Conservation (phyloP, 2,329 filamentous ascomycete species). For the Sporothrix luriei region DNA sequence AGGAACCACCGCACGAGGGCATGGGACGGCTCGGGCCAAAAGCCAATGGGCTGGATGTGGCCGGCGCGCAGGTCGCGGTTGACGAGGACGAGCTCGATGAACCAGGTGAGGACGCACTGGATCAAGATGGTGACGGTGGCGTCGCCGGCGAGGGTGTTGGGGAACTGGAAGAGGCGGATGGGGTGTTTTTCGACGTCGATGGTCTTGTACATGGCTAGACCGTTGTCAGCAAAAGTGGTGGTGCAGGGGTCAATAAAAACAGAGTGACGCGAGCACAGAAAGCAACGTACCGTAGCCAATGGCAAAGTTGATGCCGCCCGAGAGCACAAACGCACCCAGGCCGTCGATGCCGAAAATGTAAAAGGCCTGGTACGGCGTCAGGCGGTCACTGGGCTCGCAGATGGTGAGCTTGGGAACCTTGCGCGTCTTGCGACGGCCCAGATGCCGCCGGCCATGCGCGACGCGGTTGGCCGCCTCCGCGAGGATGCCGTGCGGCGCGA, state of each 20-base stretch:
- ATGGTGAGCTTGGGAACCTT: conserved; percentile 35
- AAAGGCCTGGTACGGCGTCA: conserved; percentile 51
- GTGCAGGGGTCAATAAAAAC: background rate
- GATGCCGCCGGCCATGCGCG: conserved; percentile 11
- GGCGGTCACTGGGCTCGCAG: conserved; percentile 43
- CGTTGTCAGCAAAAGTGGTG: conserved; percentile 32
- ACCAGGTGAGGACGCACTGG: conserved; percentile 56
- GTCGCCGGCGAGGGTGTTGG: conserved; percentile 56
- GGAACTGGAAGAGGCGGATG: conserved; percentile 53
- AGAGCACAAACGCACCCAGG: conserved; percentile 51
- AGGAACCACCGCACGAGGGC: conserved; percentile 49
- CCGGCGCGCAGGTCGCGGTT: conserved; percentile 51
- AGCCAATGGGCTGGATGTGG: conserved; percentile 52
- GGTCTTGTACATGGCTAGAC: conserved; percentile 52
- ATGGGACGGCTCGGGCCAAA: conserved; percentile 44
- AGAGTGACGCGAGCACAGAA: background rate
- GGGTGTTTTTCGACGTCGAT: conserved; percentile 44
- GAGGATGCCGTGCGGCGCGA: conserved; percentile 31
- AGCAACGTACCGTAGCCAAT: conserved; percentile 52
- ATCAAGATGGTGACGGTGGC: conserved; percentile 55
- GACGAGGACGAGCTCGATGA: conserved; percentile 53
- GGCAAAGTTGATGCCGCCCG: conserved; percentile 56
- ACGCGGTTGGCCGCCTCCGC: conserved; percentile 34
- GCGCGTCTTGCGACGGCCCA: conserved; percentile 24
- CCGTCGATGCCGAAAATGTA: conserved; percentile 55